Base-by-base conservation (phyloP, 805 yeast species). In the Suhomyces emberorum region DNA sequence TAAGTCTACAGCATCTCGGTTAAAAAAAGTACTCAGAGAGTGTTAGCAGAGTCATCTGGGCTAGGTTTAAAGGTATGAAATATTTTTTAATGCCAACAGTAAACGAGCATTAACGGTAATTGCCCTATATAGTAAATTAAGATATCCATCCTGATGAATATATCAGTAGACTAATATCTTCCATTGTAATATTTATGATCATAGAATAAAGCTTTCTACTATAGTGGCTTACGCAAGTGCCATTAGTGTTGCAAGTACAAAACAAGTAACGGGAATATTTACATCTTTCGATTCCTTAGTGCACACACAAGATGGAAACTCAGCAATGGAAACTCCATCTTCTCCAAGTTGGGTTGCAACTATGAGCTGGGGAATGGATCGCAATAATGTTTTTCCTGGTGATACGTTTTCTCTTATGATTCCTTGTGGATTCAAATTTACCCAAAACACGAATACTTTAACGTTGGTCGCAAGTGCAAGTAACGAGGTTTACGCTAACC, bases 401-500 rank as follows among this genome's bases (percentile, higher is more conserved):
- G 55, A 50, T 30, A 45, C 53, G n/a, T 50, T 50, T 37, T 20
- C 35, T 3, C 36, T 50, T 20, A 27, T 16, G 8, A 29, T 50
- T 27, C 49, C 51, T 4, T 40, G 48, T 36, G 49, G 41, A 17
- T 49, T 34, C 37, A 49, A 45, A 32, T 43, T 42, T 25, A 45
- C 49, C 15, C 3, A 43, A 10, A 16, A 23, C n/a, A n/a, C 30
- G 1, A 11, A 31, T 7, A 38, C 43, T 10, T 14, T 41, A 7
- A 28, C 35, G 20, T 38, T 45, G 28, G 22, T 20, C 22, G 22
- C 22, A 20, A 22, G 15, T 4, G 44, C 32, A n/a, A 26, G 46
- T 15, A 37, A 37, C 3, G 33, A 22, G 5, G 27, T 30, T 4
- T 52, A 44, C 34, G 63, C 63, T 6, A 51, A 51, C 11, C 59